Evolutionary conservation across 2,329 filamentous ascomycete species (phyloP), one percentile per base, ranked within the genome.

Genomic region (Talaromyces sp.): DNA sequence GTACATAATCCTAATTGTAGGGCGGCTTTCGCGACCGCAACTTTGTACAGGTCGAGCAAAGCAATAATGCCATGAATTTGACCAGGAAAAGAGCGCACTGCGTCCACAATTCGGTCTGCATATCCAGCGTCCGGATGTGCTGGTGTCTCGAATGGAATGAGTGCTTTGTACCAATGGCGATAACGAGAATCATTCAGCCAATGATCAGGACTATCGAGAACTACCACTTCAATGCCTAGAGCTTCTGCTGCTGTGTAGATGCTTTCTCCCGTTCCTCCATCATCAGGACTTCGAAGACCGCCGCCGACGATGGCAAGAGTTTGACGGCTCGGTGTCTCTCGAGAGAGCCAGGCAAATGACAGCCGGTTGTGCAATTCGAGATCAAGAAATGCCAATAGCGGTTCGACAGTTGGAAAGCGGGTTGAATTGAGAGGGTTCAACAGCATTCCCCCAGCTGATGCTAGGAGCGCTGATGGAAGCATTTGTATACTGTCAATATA

Each of bases 11-110:
- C 67, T 7, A 78, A 62, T 2, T 65, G 57, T 48, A 66, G 50
- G 19, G 68, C 69, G 2, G 71, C 73, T 46, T 59, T 45, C 2
- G 75, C 72, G 15, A 74, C 65, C 5, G 52, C 56, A 5, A 64
- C 55, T 8, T 72, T 39, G 6, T 65, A 64, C 6, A 62, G 63
- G 56, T 77, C 73, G 51, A 63, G 69, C 45, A 73, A 67, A 13
- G 71, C 72, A 7, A 73, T 63, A n/a, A 78, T 64, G 1, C 74
- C 75, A 53, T 77, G 63, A 8, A 77, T 64, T 1, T 58, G 57
- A 9, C 5, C 31, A 25, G n/a, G 31, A 36, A 69, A 66, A 10
- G 57, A 43, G 6, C 56, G 51, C 2, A 76, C 59, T 0, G 70
- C 69, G 0, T 66, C 61, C 3, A 69, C 66, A 21, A 77, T 66